These are phyloP conservation scores for Beauveria scarabaeidicola DNA, from an alignment of 2,329 filamentous ascomycete genomes.

Conservation along the genomic window DNA sequence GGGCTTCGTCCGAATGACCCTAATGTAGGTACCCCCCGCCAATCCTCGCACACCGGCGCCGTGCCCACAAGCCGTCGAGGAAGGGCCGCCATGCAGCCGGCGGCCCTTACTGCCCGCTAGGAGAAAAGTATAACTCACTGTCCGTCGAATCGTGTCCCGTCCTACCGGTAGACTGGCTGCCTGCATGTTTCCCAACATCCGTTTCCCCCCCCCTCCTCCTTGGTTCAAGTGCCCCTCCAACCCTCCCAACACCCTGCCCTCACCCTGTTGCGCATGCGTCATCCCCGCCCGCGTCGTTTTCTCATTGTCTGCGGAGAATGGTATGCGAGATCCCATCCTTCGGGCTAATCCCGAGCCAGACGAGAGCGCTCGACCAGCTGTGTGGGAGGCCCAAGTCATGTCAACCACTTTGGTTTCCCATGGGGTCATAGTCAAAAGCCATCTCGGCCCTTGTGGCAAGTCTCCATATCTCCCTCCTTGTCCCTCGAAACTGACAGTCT, in stretches of 20 bases:
- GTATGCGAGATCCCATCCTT: not conserved
- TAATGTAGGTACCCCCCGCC: conserved; percentile 8
- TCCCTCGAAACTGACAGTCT: not conserved
- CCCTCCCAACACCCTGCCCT: not conserved
- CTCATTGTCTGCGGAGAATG: not conserved
- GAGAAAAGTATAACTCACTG: not conserved
- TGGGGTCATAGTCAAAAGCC: not conserved
- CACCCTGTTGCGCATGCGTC: conserved; percentile 10
- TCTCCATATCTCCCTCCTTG: not conserved
- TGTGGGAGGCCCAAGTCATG: not conserved
- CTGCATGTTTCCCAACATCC: not conserved
- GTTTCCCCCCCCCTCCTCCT: not conserved
- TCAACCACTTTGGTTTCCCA: not conserved
- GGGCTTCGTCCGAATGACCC: conserved; percentile 1
- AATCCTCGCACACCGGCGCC: not conserved
- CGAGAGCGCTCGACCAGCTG: not conserved
- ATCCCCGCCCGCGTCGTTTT: not conserved
- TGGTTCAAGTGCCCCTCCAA: conserved; percentile 1
- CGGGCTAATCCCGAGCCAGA: not conserved
- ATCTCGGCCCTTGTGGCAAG: not conserved
- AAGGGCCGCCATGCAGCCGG: not conserved
- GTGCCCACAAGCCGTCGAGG: not conserved
- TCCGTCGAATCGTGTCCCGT: not conserved
- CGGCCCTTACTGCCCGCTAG: not conserved
- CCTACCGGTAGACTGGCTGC: not conserved